A percentile compares a stretch with the other conserved stretches of the same genome.
Evolutionary conservation across 129 eudicot species (phyloP).

Genomic region (Mikania micrantha): DNA sequence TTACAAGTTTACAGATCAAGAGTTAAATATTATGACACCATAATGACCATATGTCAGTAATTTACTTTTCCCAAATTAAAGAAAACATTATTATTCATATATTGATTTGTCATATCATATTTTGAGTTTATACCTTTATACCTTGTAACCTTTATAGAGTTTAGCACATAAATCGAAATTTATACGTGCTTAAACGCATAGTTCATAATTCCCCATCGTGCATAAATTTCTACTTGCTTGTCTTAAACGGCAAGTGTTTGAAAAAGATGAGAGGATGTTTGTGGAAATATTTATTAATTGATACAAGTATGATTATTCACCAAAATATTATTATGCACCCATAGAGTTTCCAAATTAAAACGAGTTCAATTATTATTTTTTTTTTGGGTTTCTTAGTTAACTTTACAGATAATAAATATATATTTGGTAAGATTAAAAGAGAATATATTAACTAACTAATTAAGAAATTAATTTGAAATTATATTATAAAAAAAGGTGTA

Average conservation of each 20-base stretch:
- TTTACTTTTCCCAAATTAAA: too few relatives aligned
- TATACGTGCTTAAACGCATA: constrained; percentile 4
- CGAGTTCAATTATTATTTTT: too few relatives aligned
- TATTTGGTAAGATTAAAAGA: not conserved
- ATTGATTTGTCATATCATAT: not conserved
- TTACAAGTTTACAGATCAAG: too few relatives aligned
- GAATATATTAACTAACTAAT: not conserved
- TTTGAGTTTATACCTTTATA: not conserved
- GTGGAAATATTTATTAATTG: not conserved
- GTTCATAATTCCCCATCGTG: not conserved
- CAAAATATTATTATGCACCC: too few relatives aligned
- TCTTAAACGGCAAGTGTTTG: not conserved
- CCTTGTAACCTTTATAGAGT: not conserved
- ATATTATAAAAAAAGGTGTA: not conserved
- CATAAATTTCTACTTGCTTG: not conserved
- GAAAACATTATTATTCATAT: not conserved
- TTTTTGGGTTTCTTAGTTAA: too few relatives aligned
- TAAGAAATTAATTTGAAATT: not conserved
- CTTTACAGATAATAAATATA: not conserved
- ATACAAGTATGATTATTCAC: not conserved
- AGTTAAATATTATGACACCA: too few relatives aligned
- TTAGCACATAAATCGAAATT: not conserved
- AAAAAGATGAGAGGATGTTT: not conserved
- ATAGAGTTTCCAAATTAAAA: not conserved
- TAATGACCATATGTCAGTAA: too few relatives aligned